Conservation (phyloP, 2,329 filamentous ascomycete species). For the Aspergillus unguis region DNA sequence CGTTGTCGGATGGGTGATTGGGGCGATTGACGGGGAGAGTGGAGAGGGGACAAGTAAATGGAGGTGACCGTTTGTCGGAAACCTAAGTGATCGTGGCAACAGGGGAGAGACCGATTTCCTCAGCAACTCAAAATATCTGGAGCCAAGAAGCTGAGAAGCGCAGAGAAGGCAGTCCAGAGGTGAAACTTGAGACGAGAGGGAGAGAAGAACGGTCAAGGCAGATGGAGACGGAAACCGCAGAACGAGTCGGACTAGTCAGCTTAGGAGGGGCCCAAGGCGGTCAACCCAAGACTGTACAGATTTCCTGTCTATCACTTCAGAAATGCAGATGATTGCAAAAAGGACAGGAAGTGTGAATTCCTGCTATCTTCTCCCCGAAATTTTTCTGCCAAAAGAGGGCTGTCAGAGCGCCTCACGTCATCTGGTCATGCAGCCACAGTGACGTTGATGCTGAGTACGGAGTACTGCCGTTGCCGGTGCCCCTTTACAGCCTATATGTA, state of each 20-base stretch:
- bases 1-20: constrained; percentile 15
- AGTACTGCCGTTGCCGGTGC: too few species aligned
- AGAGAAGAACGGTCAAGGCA: constrained; percentile 11
- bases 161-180: constrained; percentile 9
- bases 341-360: background rate
- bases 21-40: constrained; percentile 20
- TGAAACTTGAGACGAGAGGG: constrained; percentile 2
- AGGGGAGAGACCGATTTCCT: background rate
- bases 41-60: constrained; percentile 13
- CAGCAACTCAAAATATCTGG: background rate
- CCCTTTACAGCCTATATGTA: too few species aligned
- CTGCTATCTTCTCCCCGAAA: background rate
- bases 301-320: background rate
- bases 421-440: background rate
- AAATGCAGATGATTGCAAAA: too few species aligned
- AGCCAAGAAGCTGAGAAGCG: constrained; percentile 4
- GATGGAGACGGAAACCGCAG: constrained; percentile 12
- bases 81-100: constrained; percentile 5
- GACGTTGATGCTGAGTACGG: background rate
- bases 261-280: constrained; percentile 13
- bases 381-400: background rate
- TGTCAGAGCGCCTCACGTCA: background rate
- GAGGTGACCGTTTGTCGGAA: constrained; percentile 1
- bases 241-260: constrained; percentile 11
- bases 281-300: background rate